Conservation (phyloP, 768 basidiomycete genomes). For the Naganishia vaughanmartiniae region DNA sequence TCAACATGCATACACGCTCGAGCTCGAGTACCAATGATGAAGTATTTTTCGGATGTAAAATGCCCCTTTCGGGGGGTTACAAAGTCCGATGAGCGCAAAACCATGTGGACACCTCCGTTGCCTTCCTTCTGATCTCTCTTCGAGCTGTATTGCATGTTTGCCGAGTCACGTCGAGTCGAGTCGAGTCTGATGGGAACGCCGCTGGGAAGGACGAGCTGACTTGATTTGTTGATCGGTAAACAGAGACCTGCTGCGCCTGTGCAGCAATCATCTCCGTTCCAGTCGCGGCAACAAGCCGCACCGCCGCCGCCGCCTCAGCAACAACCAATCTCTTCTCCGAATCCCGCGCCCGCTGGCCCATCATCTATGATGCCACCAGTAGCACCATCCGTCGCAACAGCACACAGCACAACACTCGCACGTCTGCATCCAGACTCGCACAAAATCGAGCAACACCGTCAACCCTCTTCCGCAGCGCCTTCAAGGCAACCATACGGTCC, state of each 20-base stretch:
- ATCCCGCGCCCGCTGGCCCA: not conserved
- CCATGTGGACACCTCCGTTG: conserved; percentile 37
- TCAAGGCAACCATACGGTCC: conserved; percentile 4
- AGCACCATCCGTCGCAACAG: conserved; percentile 9
- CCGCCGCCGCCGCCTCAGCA: conserved; percentile 1
- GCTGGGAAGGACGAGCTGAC: no score
- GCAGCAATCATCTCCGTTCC: not conserved
- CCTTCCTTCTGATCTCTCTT: conserved; percentile 34
- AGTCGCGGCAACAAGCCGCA: not conserved
- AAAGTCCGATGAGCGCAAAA: conserved; percentile 32
- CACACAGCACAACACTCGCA: conserved; percentile 8
- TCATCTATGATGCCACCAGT: not conserved
- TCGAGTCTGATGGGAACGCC: no score
- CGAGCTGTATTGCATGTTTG: not conserved
- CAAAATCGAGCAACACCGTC: not conserved
- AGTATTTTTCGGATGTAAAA: conserved; percentile 38
- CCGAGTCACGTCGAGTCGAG: not conserved
- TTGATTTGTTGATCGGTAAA: no score
- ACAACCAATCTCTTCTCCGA: not conserved
- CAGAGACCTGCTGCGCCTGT: not conserved
- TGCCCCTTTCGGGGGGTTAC: conserved; percentile 23
- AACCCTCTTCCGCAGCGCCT: not conserved
- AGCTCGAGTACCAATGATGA: conserved; percentile 29
- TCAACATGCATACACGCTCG: not conserved
- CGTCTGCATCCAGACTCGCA: not conserved